Base-by-base conservation (phyloP, 2,329 filamentous ascomycete genomes). In the Neofusicoccum cordaticola region DNA sequence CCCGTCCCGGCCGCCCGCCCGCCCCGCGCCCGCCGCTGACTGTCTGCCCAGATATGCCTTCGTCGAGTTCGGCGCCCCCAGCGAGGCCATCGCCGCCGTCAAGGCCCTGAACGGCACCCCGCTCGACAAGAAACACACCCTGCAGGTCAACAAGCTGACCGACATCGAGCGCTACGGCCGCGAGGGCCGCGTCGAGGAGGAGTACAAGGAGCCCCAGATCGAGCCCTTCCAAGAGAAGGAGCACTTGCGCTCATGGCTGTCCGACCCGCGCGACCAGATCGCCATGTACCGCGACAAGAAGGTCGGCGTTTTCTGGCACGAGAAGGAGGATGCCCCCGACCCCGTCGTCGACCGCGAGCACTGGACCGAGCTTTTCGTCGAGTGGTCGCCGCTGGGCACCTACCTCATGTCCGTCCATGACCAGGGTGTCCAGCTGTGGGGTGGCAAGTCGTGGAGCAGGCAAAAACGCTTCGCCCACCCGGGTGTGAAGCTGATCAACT, bases 301-400 rank as follows among this genome's bases (percentile, higher is more conserved):
- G 68, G 95, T 99, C 42, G 93, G 93, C 66, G 90, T 99, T 5
- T 97, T 91, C 84, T 99, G 94, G 94, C 98, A 98, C 83, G 96
- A 96, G 84, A 95, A 96, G 81, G 94, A 90, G 80, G 93, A 97
- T 66, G 80, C 85, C 22, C 93, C 94, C 4, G 95, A 99, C 79
- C 88, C 86, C 68, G 86, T 97, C 42, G 92, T 99, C 65, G 94
- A 98, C 74, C 90, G 95, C 70, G 88, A 90, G 73, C 91, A 96
- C 84, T 99, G 95, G 95, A 99, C 95, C 66, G 95, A 99, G 80
- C 92, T 92, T 42, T 99, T 99, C 76, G 90, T 99, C 58, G 92
- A 97, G 81, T 99, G 95, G 95, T 98, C 95, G 64, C 95, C 95
- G 48, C 88, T 91, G 70, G 95, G 95, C 70, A 98, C 94, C 63